phyloP scores from a whole-genome alignment of 768 basidiomycete species.

The Galerina sulciceps region DNA sequence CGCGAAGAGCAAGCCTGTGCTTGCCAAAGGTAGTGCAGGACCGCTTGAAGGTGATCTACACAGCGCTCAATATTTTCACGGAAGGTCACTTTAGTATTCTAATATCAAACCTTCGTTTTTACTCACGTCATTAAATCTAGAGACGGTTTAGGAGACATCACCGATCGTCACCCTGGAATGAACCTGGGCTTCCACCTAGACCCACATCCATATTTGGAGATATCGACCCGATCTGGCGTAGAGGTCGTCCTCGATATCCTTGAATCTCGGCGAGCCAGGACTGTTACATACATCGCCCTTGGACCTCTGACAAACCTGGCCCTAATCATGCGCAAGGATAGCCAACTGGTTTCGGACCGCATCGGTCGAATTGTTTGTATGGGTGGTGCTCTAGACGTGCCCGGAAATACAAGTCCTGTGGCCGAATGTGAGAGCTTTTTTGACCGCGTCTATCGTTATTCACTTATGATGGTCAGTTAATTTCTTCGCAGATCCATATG shows the following conservation, averaged over 20 bases:
- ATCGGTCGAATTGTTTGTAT: slow-evolving; percentile 84
- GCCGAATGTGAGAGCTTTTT: slow-evolving; percentile 73
- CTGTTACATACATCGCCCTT: slow-evolving; percentile 72
- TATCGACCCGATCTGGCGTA: slow-evolving; percentile 49
- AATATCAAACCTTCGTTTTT: neutral
- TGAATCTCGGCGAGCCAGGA: slow-evolving; percentile 48
- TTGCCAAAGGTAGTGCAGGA: slow-evolving; percentile 63
- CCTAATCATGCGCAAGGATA: slow-evolving; percentile 58
- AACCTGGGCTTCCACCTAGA: slow-evolving; percentile 31
- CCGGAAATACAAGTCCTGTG: slow-evolving; percentile 81
- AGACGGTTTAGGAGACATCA: slow-evolving; percentile 71
- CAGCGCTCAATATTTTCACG: slow-evolving; percentile 86
- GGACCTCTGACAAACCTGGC: slow-evolving; percentile 87
- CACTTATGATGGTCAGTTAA: slow-evolving; percentile 56
- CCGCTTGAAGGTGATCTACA: slow-evolving; percentile 76
- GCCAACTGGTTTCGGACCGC: slow-evolving; percentile 52
- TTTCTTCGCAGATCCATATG: slow-evolving; percentile 87
- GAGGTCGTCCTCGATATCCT: slow-evolving; percentile 64
- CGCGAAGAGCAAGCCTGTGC: slow-evolving; percentile 54
- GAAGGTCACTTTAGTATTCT: slow-evolving; percentile 46
- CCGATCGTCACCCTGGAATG: slow-evolving; percentile 68
- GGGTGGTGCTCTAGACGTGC: slow-evolving; percentile 93
- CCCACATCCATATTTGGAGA: slow-evolving; percentile 48
- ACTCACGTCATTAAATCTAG: slow-evolving; percentile 35
- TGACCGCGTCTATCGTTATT: neutral